Evolutionary conservation across 1,284 basidiomycete species (phyloP).

Genomic region (Fomitopsis schrenkii): DNA sequence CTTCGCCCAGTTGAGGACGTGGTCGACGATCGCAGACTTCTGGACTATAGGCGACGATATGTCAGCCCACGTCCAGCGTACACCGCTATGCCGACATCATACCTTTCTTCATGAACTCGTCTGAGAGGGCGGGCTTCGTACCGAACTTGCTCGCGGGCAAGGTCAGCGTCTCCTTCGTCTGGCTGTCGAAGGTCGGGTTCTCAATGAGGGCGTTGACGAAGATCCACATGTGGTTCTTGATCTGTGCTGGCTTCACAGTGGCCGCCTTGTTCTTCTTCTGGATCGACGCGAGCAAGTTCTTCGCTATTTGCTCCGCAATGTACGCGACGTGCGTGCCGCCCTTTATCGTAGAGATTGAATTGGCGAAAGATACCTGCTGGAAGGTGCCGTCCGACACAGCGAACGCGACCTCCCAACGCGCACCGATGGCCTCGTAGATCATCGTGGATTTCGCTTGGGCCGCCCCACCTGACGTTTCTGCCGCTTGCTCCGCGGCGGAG

Average conservation of each 20-base stretch:
- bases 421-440: conserved; percentile 78
- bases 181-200: conserved; percentile 99
- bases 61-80: background rate
- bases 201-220: conserved; percentile 97
- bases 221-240: conserved; percentile 98
- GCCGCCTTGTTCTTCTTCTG: conserved; percentile 97
- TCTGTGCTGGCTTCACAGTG: conserved; percentile 87
- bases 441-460: conserved; percentile 73
- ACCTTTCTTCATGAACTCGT: conserved; percentile 98
- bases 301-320: conserved; percentile 89
- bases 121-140: conserved; percentile 77
- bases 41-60: conserved; percentile 49
- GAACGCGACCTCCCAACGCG: conserved; percentile 96
- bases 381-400: conserved; percentile 89
- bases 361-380: conserved; percentile 96
- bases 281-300: conserved; percentile 77
- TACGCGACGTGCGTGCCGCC: conserved; percentile 93
- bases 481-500: conserved; percentile 64
- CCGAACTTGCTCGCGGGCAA: conserved; percentile 89
- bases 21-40: conserved; percentile 91
- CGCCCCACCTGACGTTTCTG: conserved; percentile 68
- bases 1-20: conserved; percentile 93
- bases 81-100: background rate
- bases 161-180: conserved; percentile 97
- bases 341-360: conserved; percentile 96